These are phyloP conservation scores for Botrytis tulipae DNA, from an alignment of 2,329 filamentous ascomycete genomes.

Conservation along the genomic window DNA sequence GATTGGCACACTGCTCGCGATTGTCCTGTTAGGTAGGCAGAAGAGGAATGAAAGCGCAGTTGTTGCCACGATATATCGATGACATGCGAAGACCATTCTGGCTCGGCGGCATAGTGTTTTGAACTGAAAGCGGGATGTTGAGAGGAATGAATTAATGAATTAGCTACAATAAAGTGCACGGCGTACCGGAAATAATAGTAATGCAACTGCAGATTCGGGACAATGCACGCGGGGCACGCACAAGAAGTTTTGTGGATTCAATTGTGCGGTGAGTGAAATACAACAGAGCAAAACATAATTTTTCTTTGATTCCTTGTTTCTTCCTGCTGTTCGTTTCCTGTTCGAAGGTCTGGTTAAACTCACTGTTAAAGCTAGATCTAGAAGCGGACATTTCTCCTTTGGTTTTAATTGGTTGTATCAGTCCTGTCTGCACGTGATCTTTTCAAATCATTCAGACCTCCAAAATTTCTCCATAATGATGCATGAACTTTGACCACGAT, in stretches of 20 bases:
- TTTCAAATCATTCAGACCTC: not conserved
- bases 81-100: slow-evolving; percentile 29
- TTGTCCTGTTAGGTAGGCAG: slow-evolving; percentile 22
- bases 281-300: slow-evolving; percentile 2
- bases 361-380: slow-evolving; percentile 9
- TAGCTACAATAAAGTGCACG: not conserved
- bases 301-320: slow-evolving; percentile 21
- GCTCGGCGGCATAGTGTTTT: slow-evolving; percentile 19
- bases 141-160: slow-evolving; percentile 3
- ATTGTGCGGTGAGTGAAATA: slow-evolving; percentile 18
- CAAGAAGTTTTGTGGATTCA: slow-evolving; percentile 9
- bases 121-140: slow-evolving; percentile 7
- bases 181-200: not conserved
- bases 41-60: slow-evolving; percentile 28
- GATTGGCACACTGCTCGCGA: slow-evolving; percentile 28
- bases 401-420: not conserved
- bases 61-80: slow-evolving; percentile 27
- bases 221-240: not conserved
- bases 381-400: not conserved
- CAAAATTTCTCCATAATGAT: slow-evolving; percentile 3
- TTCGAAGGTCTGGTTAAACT: not conserved
- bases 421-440: slow-evolving; percentile 5
- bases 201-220: slow-evolving; percentile 8
- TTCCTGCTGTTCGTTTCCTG: slow-evolving; percentile 5
- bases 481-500: slow-evolving; percentile 14